These are phyloP conservation scores for Paramecium bursaria DNA, from an alignment of 73 alveolate species.

Conservation along the genomic window DNA sequence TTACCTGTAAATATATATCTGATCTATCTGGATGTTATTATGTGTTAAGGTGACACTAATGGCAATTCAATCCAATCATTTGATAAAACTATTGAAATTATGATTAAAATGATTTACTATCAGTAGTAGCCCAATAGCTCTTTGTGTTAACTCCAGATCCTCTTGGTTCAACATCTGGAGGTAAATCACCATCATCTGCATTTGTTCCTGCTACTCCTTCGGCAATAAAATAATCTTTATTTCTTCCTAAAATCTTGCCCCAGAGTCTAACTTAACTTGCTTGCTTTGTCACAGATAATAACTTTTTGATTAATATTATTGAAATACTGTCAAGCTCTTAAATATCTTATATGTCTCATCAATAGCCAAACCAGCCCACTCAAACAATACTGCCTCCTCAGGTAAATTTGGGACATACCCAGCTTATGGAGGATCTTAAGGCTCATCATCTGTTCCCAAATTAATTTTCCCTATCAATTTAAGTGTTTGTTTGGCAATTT, in stretches of 20 bases:
- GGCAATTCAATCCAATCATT: conserved; percentile 97
- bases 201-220: conserved; percentile 90
- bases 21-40: conserved; percentile 83
- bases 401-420: conserved; percentile 78
- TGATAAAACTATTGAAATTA: conserved; percentile 49
- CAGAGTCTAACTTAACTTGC: conserved; percentile 88
- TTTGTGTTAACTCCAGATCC: conserved; percentile 92
- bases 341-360: conserved; percentile 81
- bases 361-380: conserved; percentile 91
- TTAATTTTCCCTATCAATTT: conserved; percentile 24
- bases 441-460: conserved; percentile 58
- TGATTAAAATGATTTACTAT: conserved; percentile 37
- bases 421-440: conserved; percentile 65
- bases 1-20: conserved; percentile 95
- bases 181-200: conserved; percentile 80
- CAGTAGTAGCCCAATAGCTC: conserved; percentile 93
- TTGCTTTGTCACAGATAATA: conserved; percentile 62
- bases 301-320: conserved; percentile 69
- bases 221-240: conserved; percentile 92
- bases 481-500: background rate
- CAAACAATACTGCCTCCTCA: conserved; percentile 74
- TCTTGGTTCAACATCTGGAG: conserved; percentile 90
- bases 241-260: conserved; percentile 94
- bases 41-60: conserved; percentile 91
- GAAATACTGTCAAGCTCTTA: conserved; percentile 65